Evolutionary conservation across 768 basidiomycete genomes (phyloP).

Genomic region (Dacryopinax primogenitus): DNA sequence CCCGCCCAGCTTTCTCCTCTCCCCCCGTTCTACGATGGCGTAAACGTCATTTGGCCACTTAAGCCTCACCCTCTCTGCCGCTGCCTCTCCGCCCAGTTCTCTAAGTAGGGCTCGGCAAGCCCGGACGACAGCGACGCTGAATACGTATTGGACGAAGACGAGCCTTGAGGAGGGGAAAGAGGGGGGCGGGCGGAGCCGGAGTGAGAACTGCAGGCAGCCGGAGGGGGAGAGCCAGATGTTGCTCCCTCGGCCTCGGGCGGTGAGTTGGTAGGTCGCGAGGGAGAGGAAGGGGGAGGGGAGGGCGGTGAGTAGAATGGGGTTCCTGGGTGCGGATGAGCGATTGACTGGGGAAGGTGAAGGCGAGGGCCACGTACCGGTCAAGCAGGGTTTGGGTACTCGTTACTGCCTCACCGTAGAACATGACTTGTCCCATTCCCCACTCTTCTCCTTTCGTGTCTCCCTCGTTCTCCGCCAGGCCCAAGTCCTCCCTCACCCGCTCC

Average conservation of each 20-base stretch:
- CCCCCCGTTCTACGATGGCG: constrained; percentile 40
- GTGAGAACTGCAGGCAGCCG: constrained; percentile 77
- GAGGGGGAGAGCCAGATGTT: constrained; percentile 88
- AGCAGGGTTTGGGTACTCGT: constrained; percentile 93
- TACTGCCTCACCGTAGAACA: constrained; percentile 79
- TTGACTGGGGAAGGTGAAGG: not conserved
- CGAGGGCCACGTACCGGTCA: constrained; percentile 59
- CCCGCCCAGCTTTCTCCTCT: constrained; percentile 74
- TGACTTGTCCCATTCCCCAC: constrained; percentile 52
- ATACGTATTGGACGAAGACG: constrained; percentile 90
- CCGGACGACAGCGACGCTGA: constrained; percentile 77
- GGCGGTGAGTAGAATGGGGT: constrained; percentile 51
- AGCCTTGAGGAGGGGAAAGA: constrained; percentile 49
- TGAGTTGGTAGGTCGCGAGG: constrained; percentile 73
- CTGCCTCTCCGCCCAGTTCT: constrained; percentile 35
- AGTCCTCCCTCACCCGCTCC: not conserved
- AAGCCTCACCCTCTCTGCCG: constrained; percentile 50
- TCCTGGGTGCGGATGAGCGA: constrained; percentile 37
- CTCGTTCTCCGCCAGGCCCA: constrained; percentile 9
- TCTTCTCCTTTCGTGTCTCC: constrained; percentile 11
- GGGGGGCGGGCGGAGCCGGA: constrained; percentile 50
- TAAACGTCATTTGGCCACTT: constrained; percentile 99
- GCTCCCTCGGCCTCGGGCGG: constrained; percentile 74
- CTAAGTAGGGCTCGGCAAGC: constrained; percentile 48
- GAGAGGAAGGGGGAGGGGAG: constrained; percentile 70